A percentile compares a stretch with the other conserved stretches of the same genome.
Evolutionary conservation across 1,139 yeast genomes (phyloP).

Genomic region (Lodderomyces margitis): DNA sequence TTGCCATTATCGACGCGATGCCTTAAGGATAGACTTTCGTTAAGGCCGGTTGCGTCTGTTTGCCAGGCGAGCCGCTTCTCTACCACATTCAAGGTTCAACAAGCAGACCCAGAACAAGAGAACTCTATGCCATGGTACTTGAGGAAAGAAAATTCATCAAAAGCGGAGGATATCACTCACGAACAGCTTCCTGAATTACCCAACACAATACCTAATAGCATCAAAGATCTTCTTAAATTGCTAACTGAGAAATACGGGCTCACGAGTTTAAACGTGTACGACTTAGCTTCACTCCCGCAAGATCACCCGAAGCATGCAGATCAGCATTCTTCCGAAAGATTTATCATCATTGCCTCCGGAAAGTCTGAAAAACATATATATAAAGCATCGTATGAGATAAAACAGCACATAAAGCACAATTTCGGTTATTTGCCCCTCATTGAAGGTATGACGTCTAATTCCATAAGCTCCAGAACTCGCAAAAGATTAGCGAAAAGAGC

Average conservation of each 20-base stretch:
- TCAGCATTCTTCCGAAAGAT: constrained; percentile 35
- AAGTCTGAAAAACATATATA: constrained; percentile 74
- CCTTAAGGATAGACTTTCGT: background rate
- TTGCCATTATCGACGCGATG: background rate
- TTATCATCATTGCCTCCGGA: constrained; percentile 72
- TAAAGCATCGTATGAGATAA: constrained; percentile 64
- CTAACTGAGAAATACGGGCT: constrained; percentile 65
- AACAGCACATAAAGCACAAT: constrained; percentile 34
- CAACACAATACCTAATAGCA: constrained; percentile 47
- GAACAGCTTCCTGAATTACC: constrained; percentile 53
- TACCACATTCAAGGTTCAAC: background rate
- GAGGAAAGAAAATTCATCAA: constrained; percentile 49
- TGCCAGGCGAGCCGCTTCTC: background rate
- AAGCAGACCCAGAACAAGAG: background rate
- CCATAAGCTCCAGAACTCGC: constrained; percentile 55
- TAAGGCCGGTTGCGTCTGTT: no score
- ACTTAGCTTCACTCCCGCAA: constrained; percentile 31
- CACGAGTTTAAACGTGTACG: constrained; percentile 58
- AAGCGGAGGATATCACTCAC: constrained; percentile 23
- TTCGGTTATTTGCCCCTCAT: constrained; percentile 44
- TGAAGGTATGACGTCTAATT: constrained; percentile 71
- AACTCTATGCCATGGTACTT: constrained; percentile 60
- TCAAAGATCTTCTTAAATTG: constrained; percentile 44
- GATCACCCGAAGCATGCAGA: constrained; percentile 39
- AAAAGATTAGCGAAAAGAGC: constrained; percentile 63